Evolutionary conservation across 805 yeast species (phyloP), one percentile per base, ranked within the genome.

Genomic region (Ogataea ganodermae): DNA sequence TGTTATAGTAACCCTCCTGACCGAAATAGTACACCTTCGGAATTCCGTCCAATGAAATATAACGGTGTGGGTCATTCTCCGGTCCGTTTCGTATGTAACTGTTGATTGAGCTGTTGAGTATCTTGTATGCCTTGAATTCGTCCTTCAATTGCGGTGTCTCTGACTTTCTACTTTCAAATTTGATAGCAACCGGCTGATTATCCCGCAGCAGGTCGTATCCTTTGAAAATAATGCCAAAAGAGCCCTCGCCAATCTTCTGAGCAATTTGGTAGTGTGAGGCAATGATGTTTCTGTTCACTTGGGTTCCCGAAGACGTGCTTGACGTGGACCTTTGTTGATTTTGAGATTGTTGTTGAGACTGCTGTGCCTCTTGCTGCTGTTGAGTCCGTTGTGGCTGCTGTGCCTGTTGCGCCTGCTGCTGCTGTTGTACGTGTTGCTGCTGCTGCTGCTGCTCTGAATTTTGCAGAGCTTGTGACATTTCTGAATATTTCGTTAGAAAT

Each of bases 21-120:
- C 94, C 94, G 63, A 84, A 86, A 66, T 85, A 86, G 65, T 86
- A 86, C 12, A 89, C 92, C 56, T 79, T 82, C n/a, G 95, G 95
- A 39, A 86, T 82, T 16, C 94, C 92, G 42, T 72, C 77, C 23
- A 65, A 50, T 2, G 67, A 63, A 1, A 67, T 14, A 42, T 54
- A 62, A 9, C 57, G 52, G 26, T 58, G 59, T 5, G 50, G 42
- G 30, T 58, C 61, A 28, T 53, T 54, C 26, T 58, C 59, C 10
- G 57, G 57, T 12, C 64, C 63, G 24, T 57, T 52, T 30, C 62
- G 56, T 27, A 60, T 44, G 43, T 60, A 60, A 32, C 59, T 63
- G 43, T 63, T 62, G 21, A 68, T 55, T 8, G 84, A 76, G 12
- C 83, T 85, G 52, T 80, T 81, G 49, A 86, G 72, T 37, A 83